Base-by-base conservation (phyloP, 2,329 filamentous ascomycete genomes). In the Nemania serpens region DNA sequence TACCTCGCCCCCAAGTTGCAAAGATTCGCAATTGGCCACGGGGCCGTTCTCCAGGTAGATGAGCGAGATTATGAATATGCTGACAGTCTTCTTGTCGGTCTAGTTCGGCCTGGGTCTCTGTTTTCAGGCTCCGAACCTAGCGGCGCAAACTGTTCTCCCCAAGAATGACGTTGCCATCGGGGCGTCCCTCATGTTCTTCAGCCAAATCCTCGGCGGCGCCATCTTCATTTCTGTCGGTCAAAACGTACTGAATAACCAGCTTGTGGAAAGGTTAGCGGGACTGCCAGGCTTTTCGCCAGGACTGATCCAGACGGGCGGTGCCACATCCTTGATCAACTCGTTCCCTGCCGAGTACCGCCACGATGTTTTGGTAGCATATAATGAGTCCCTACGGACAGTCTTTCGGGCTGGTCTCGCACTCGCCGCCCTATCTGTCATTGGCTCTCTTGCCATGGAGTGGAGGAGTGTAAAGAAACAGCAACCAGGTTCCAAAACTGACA, bases 351-450 rank as follows among this genome's bases (percentile, higher is more conserved):
- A 69, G 11, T 66, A 75, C 13, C 69, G 71, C 20, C 68, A 58
- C 5, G 42, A 54, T 1, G 70, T 69, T 12, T 61, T 78, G 39
- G 17, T 56, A 0, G 85, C 81, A 0, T 91, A 91, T 75, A 91
- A 90, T 69, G 71, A 77, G 22, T 79, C 87, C 0, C 73, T 91
- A 39, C 80, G 80, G 1, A 75, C 81, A 59, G 82, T 82, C 0
- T 91, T 89, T 70, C 82, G 84, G 62, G 83, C 90, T 9, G 82
- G 80, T 1, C 76, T 88, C 7, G 81, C 83, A 1, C 75, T 87
- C 69, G 78, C 81, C 0, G 77, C 77, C 7, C 58, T 88, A 9
- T 81, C 79, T 4, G 77, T 89, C 13, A 39, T 88, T 7, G 87
- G 84, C 0, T 78, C 81, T 0, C 67, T 80, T 0, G 75, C 77